Base-by-base conservation (phyloP, 2,329 filamentous ascomycete species). In the Diaporthe vexans region DNA sequence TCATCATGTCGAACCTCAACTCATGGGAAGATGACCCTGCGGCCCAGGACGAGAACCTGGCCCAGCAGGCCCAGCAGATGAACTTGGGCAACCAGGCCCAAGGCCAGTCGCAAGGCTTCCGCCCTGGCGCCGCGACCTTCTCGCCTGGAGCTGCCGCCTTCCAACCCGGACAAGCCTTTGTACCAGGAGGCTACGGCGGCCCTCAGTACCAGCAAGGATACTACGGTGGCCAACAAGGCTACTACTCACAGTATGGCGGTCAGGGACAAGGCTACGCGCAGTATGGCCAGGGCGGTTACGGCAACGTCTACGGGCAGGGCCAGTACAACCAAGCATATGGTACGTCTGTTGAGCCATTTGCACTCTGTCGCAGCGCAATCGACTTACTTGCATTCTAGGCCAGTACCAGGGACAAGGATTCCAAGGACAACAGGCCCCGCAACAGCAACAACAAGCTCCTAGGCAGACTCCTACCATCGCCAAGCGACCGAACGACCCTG, bases 21-120 rank as follows among this genome's bases (percentile, higher is more conserved):
- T 98, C 95, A 76, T 98, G 97, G 94, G 95, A 98, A 86, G 95
- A 97, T 81, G 94, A 95, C 81, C 92, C 92, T 80, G 88, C 92
- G 72, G 92, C 91, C 77, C 93, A 94, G 87, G 93, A 95, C 80
- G 93, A 94, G 79, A 91, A 91, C 83, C 91, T 97, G 84, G 91
- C 94, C 76, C 91, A 92, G 80, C 94, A 95, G 87, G 86, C 94
- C 51, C 91, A 93, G 79, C 92, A 93, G 83, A 89, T 95, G 83
- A 94, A 95, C 83, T 83, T 95, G 81, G 94, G 93, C 83, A 86
- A 87, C 71, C 83, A 82, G 77, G 83, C 81, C 77, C 83, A 83
- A 82, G 86, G 87, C 71, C 84, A 82, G 77, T 83, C 81, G 77
- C 82, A 83, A 74, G 84, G 86, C 77, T 95, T 95, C 87, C 88